phyloP scores from a whole-genome alignment of 352 stramenopile species.

The Phytophthora agathidicida region DNA sequence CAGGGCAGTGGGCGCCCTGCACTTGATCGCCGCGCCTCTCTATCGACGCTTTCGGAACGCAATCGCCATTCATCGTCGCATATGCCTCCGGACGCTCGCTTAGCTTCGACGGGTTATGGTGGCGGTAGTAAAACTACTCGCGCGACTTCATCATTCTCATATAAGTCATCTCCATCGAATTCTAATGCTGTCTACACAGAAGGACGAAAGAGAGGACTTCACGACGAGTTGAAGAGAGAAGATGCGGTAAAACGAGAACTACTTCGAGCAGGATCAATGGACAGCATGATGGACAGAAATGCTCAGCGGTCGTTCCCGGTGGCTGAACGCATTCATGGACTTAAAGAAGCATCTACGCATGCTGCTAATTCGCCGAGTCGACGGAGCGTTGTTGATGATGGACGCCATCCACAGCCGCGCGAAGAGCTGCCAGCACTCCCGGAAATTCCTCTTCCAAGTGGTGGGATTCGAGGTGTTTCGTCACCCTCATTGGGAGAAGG shows the following conservation, averaged over 20 bases:
- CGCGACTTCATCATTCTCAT: constrained; percentile 8
- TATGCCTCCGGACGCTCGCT: constrained; percentile 5
- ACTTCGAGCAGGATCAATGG: constrained; percentile 27
- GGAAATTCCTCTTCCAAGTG: constrained; percentile 63
- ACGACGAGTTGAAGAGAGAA: constrained; percentile 33
- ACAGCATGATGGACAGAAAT: constrained; percentile 28
- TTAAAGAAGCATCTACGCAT: constrained; percentile 25
- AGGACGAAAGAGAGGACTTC: constrained; percentile 14
- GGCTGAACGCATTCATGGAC: constrained; percentile 17
- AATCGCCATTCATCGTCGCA: constrained; percentile 15
- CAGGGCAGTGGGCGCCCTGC: constrained; percentile 20
- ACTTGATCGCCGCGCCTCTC: constrained; percentile 62
- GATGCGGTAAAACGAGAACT: constrained; percentile 28
- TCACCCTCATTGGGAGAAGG: constrained; percentile 27
- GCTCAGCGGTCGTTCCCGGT: constrained; percentile 3
- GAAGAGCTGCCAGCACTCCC: constrained; percentile 71
- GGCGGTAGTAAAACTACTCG: constrained; percentile 23
- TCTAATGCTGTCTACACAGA: constrained; percentile 14
- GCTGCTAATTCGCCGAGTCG: constrained; percentile 19
- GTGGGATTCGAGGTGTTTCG: constrained; percentile 8
- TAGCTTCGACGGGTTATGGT: constrained; percentile 12
- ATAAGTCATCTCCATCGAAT: constrained; percentile 13
- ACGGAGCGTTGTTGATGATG: constrained; percentile 8
- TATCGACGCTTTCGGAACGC: constrained; percentile 30
- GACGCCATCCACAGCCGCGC: constrained; percentile 4